Evolutionary conservation across 345 rosid species (phyloP), one percentile per base, ranked within the genome.

Genomic region (Acer negundo): DNA sequence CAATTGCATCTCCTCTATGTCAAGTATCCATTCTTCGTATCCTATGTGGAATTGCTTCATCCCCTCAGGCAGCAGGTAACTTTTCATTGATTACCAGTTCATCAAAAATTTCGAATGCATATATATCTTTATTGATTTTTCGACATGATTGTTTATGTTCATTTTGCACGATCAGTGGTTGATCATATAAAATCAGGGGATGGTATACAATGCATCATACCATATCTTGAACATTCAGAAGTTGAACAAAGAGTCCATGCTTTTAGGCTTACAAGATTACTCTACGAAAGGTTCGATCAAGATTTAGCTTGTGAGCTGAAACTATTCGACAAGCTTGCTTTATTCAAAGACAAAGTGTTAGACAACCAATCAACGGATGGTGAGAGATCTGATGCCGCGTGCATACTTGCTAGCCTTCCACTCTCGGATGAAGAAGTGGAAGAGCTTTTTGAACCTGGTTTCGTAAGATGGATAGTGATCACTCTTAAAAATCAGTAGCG

Each of bases 51-150:
- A 59, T 86, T 69, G 84, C 87, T 17, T 82, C 84, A 24, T 86
- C 89, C 56, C 89, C 89, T 28, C 83, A 80, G 65, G 87, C 89
- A 28, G 75, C 81, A 80, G 89, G 89, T 86, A 76, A 75, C 26
- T 58, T 10, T 42, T 72, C 65, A 13, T 38, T 66, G 59, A 65
- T 24, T 46, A 16, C 28, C 4, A 19, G 26, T 63, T 51, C 63
- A 51, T 49, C 7, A n/a, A 70, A 23, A 13, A 9, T 28, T 49
- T n/a, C 13, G 2, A 2, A 10, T 24, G 17, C 22, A 67, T 12
- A 44, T 26, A 26, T 26, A 26, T 46, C 31, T 76, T 68, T 6
- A 51, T 16, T 44, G 28, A 35, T 35, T 35, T 35, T 35, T 35
- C 35, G 6, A 35, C 38, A 35, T 35, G 38, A 4, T 35, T 35